phyloP scores from a whole-genome alignment of 2,329 filamentous ascomycete species.

The Blastomyces silverae region DNA sequence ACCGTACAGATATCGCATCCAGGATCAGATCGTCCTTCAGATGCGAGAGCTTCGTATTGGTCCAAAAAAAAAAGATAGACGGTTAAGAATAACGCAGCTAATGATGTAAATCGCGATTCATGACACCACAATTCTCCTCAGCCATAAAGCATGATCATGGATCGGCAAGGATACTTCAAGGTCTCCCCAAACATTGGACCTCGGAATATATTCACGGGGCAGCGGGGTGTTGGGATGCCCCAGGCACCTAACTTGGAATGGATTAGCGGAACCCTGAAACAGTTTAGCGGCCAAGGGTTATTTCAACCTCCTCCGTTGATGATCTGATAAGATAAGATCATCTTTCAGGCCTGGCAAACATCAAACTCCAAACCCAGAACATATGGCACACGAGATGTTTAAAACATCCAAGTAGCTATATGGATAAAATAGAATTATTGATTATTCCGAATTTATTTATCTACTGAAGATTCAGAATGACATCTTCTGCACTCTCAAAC shows the following conservation, averaged over 20 bases:
- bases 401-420: background rate
- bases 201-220: background rate
- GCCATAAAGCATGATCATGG: background rate
- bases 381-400: background rate
- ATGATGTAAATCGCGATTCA: too few species aligned
- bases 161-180: background rate
- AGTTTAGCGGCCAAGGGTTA: background rate
- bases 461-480: background rate
- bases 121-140: background rate
- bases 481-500: background rate
- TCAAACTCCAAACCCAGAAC: background rate
- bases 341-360: background rate
- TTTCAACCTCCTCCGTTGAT: background rate
- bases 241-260: too few species aligned
- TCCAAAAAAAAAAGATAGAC: background rate
- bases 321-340: constrained; percentile 13
- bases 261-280: background rate
- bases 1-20: background rate
- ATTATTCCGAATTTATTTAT: background rate
- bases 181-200: background rate
- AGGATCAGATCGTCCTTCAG: background rate
- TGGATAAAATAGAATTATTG: background rate
- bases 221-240: too few species aligned
- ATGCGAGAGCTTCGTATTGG: background rate
- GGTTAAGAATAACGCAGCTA: background rate